Percentiles rank a stretch among this genome's conserved stretches.
Evolutionary conservation across 352 stramenopile genomes (phyloP).

Genomic region (Globisporangium orthogonon): DNA sequence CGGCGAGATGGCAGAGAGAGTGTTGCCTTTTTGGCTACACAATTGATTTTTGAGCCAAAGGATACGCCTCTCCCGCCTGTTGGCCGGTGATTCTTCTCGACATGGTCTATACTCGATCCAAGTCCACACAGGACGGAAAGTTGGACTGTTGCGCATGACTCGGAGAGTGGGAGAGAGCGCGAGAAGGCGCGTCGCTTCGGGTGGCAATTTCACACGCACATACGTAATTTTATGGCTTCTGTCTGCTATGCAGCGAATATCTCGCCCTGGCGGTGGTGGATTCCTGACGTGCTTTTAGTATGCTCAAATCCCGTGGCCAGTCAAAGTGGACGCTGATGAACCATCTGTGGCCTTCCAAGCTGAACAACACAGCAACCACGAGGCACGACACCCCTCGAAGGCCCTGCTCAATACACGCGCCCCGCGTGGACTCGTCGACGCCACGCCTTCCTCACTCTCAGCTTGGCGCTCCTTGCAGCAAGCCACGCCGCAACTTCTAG

Average conservation of each 20-base stretch:
- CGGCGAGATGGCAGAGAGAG: not conserved
- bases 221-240: not conserved
- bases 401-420: too few species aligned
- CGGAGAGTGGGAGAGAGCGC: not conserved
- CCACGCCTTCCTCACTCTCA: not conserved
- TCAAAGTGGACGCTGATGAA: not conserved
- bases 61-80: not conserved
- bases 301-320: not conserved
- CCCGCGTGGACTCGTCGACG: too few species aligned
- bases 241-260: not conserved
- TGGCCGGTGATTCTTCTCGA: not conserved
- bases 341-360: not conserved
- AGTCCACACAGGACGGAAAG: not conserved
- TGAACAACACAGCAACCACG: not conserved
- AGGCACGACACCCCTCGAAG: too few species aligned
- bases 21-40: not conserved
- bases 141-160: not conserved
- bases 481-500: not conserved
- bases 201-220: not conserved
- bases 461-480: not conserved
- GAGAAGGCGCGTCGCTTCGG: not conserved
- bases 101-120: not conserved
- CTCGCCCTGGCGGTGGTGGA: not conserved
- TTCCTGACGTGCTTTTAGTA: not conserved
- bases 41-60: not conserved